These are phyloP conservation scores for Vanrija humicola DNA, from an alignment of 1,284 basidiomycete species.

Conservation along the genomic window DNA sequence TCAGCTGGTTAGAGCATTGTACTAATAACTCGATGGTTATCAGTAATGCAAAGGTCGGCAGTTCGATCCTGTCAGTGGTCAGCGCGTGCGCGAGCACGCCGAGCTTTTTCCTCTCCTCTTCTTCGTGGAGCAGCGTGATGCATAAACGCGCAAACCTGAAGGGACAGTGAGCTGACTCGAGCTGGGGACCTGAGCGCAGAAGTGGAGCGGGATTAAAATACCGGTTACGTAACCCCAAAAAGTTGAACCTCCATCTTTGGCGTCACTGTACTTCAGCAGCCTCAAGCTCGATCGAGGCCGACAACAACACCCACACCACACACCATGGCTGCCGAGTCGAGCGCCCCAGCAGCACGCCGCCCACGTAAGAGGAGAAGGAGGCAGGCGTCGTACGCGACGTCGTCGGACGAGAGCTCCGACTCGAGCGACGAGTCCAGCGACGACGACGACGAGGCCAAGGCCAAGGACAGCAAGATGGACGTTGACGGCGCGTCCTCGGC, in stretches of 20 bases:
- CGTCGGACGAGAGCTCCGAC: conserved; percentile 18
- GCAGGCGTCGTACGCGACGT: conserved; percentile 30
- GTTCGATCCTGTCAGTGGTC: too few species aligned
- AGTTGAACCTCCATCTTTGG: conserved; percentile 6
- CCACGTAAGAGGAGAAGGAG: conserved; percentile 38
- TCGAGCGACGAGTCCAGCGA: conserved; percentile 20
- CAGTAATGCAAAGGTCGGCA: too few species aligned
- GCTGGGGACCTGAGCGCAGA: too few species aligned
- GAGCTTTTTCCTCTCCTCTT: too few species aligned
- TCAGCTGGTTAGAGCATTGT: too few species aligned
- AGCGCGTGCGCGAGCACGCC: too few species aligned
- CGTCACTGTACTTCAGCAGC: neutral
- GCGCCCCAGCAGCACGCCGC: conserved; percentile 7
- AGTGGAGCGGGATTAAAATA: too few species aligned
- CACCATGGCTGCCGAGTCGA: conserved; percentile 14
- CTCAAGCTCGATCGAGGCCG: too few species aligned
- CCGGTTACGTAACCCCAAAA: conserved; percentile 9
- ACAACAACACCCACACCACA: neutral
- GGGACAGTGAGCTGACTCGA: too few species aligned
- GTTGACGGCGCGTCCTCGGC: conserved; percentile 18
- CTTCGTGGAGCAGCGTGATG: too few species aligned
- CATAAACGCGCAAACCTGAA: too few species aligned
- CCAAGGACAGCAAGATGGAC: conserved; percentile 17
- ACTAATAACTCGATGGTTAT: too few species aligned
- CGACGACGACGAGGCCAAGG: conserved; percentile 8